These are phyloP conservation scores for Paraconiothyrium sp. DNA, from an alignment of 2,329 filamentous ascomycete genomes.

Conservation along the genomic window DNA sequence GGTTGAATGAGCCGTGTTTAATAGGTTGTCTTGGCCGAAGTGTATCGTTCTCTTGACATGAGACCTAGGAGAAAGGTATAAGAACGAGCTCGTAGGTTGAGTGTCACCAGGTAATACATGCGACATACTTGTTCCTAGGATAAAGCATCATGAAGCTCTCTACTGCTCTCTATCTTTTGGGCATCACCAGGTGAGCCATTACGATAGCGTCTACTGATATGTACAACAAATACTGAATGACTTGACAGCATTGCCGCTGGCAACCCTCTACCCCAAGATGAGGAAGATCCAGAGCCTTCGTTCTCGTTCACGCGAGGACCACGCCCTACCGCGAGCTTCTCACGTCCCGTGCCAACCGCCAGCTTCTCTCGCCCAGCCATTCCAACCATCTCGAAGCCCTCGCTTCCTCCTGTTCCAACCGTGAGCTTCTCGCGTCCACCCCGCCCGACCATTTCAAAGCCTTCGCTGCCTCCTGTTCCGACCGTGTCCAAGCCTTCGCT, in stretches of 20 bases:
- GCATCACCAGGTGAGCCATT: constrained; percentile 30
- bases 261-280: constrained; percentile 23
- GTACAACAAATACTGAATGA: neutral
- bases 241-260: constrained; percentile 29
- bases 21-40: constrained; percentile 21
- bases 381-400: constrained; percentile 14
- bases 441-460: neutral
- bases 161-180: constrained; percentile 29
- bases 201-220: neutral
- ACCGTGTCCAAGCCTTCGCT: constrained; percentile 18
- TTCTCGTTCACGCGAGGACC: neutral
- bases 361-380: constrained; percentile 7
- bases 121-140: neutral
- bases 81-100: constrained; percentile 15
- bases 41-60: constrained; percentile 1
- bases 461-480: constrained; percentile 13
- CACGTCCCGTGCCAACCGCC: constrained; percentile 6
- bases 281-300: constrained; percentile 23
- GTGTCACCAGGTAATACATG: constrained; percentile 11
- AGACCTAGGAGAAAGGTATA: constrained; percentile 23
- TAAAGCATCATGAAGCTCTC: constrained; percentile 37
- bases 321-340: constrained; percentile 7
- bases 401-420: constrained; percentile 12
- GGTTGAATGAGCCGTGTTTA: constrained; percentile 25
- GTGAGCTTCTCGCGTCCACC: neutral